Evolutionary conservation across 2,329 filamentous ascomycete genomes (phyloP), one percentile per base, ranked within the genome.

Genomic region (Aspergillus unguis): DNA sequence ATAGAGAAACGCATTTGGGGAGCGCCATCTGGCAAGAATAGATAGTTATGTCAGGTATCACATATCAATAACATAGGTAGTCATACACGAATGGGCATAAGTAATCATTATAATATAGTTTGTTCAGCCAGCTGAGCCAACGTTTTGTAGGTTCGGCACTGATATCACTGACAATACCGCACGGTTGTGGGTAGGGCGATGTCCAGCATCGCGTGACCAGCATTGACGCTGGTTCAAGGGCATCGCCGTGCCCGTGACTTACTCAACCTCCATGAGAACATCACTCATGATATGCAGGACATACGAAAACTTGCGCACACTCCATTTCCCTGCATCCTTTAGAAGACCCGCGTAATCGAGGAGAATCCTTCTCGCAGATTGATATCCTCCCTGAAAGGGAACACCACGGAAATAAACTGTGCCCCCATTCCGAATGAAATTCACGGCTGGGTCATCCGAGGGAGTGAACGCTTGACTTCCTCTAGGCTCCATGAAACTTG

Each of bases 201-300:
- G 8, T 44, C 41, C 41, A 25, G 41, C 29, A 32, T 28, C 23
- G 26, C 23, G 31, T 6, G 11, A 10, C 17, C 35, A 3, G 11
- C 6, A 9, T 6, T 36, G 8, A 36, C 5, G 35, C 5, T 28
- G 10, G 5, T 41, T 26, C 26, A 33, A 33, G 32, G 32, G 11
- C 32, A 33, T 33, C 33, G 33, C 33, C 10, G 40, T 10, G 8
- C 38, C 7, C 2, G 2, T 6, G n/a, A 7, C 17, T 68, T 54
- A 69, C 40, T 71, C 68, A 36, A 68, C 62, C 38, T 71, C 68
- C 66, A 71, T 67, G 29, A 71, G 56, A 7, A 70, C 68, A 66
- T 81, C 78, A 59, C 77, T 80, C 79, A 81, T 80, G 28, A 80
- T 80, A 57, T 79, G 76, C 44, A 81, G 61, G 46, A 81, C 77